Percentiles rank a stretch among this genome's conserved stretches.
Conservation (phyloP, 1,284 basidiomycete species). For the Cystobasidium sp. region DNA sequence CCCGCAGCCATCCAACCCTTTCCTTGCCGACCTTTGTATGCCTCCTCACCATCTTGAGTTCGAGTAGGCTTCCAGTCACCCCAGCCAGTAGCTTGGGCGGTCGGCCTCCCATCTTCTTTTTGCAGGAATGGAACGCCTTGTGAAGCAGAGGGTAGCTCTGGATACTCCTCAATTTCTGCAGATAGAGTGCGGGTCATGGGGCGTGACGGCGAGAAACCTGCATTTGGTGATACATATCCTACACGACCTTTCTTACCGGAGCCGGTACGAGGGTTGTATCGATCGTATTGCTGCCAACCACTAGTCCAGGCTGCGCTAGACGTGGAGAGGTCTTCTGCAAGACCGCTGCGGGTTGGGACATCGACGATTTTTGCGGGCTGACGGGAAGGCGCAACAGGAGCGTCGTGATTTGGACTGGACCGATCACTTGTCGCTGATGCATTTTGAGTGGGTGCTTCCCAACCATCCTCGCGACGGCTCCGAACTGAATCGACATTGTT, state of each 20-base stretch:
- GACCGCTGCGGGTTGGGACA: not conserved
- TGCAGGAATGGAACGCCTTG: not conserved
- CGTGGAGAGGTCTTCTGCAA: not conserved
- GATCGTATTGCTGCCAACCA: conserved; percentile 1
- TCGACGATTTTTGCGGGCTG: not conserved
- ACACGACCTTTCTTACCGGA: not conserved
- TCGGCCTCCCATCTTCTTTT: not conserved
- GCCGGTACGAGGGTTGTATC: conserved; percentile 2
- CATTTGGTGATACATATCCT: not conserved
- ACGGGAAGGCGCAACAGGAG: not conserved
- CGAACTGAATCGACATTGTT: too few relatives aligned
- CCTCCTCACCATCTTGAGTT: conserved; percentile 1
- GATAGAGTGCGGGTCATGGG: not conserved
- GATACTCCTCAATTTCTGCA: not conserved
- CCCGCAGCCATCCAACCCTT: too few relatives aligned
- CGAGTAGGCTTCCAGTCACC: conserved; percentile 8
- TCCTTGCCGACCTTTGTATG: not conserved
- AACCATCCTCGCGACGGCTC: too few relatives aligned
- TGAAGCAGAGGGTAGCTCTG: not conserved
- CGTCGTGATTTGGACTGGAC: too few relatives aligned
- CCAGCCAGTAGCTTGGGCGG: not conserved
- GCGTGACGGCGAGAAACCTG: not conserved
- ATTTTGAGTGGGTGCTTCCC: too few relatives aligned
- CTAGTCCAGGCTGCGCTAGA: not conserved
- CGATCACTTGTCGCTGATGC: too few relatives aligned